Conservation (phyloP, 768 basidiomycete genomes). For the Amanita muscaria region DNA sequence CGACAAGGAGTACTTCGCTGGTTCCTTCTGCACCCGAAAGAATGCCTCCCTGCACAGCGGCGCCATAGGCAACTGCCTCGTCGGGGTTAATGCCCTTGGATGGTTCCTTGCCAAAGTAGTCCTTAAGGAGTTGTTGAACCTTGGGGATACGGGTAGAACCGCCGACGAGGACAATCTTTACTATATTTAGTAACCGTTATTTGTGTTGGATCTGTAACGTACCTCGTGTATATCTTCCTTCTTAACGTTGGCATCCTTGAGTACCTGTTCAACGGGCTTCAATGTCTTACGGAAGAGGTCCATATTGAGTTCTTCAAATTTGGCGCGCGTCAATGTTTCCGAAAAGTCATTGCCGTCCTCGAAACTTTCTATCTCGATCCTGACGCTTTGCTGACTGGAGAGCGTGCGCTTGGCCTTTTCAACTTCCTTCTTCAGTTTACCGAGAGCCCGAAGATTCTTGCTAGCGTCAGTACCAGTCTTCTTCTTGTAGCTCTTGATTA, state of each 20-base stretch:
- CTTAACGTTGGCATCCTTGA: conserved; percentile 97
- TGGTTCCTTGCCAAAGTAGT: conserved; percentile 96
- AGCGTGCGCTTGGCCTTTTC: conserved; percentile 95
- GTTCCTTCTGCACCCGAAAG: conserved; percentile 91
- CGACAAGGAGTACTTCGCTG: conserved; percentile 87
- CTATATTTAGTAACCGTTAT: background rate
- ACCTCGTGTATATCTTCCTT: conserved; percentile 95
- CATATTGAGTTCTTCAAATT: conserved; percentile 98
- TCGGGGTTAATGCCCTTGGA: conserved; percentile 99
- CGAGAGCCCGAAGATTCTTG: conserved; percentile 74
- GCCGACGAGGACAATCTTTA: conserved; percentile 80
- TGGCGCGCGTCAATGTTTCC: conserved; percentile 94
- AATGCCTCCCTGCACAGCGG: conserved; percentile 97
- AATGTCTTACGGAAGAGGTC: conserved; percentile 99
- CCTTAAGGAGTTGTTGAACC: conserved; percentile 96
- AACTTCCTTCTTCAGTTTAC: conserved; percentile 89
- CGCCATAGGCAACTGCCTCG: conserved; percentile 98
- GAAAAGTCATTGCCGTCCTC: conserved; percentile 96
- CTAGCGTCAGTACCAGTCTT: conserved; percentile 81
- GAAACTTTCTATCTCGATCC: conserved; percentile 93
- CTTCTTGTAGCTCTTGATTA: conserved; percentile 86
- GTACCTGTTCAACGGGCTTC: conserved; percentile 98
- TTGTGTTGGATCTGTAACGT: conserved; percentile 10
- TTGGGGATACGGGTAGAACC: conserved; percentile 99
- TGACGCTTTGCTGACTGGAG: conserved; percentile 81